Percentiles rank a stretch among this genome's conserved stretches.
Conservation (phyloP, 2,329 filamentous ascomycete genomes). For the Ophiocordyceps unilateralis region DNA sequence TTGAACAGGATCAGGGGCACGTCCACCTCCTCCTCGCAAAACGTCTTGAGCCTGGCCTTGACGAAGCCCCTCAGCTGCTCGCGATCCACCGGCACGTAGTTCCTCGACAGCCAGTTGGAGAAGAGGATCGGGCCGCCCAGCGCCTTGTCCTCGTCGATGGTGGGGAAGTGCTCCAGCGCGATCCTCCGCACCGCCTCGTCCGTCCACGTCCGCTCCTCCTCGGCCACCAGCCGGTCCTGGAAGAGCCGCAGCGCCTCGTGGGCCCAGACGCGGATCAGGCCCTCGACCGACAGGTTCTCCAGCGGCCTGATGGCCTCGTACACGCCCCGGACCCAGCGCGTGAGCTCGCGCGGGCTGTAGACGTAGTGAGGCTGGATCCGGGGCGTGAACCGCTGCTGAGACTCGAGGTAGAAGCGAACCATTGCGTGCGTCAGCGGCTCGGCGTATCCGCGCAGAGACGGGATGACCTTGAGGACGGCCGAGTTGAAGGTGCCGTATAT, state of each 20-base stretch:
- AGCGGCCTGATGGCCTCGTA: conserved; percentile 93
- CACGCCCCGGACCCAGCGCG: conserved; percentile 90
- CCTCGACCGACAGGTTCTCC: conserved; percentile 75
- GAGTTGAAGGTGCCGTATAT: conserved; percentile 98
- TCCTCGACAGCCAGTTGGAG: conserved; percentile 98
- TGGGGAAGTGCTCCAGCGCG: conserved; percentile 83
- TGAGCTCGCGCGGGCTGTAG: conserved; percentile 96
- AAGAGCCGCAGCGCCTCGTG: conserved; percentile 93
- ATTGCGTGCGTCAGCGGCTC: conserved; percentile 91
- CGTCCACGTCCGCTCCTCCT: conserved; percentile 92
- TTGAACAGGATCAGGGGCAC: conserved; percentile 98
- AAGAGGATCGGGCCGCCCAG: conserved; percentile 88
- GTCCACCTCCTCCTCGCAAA: conserved; percentile 98
- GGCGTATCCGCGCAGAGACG: conserved; percentile 83
- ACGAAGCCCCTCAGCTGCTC: conserved; percentile 94
- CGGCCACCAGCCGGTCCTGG: conserved; percentile 87
- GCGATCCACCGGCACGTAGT: conserved; percentile 92
- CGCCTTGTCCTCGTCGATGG: conserved; percentile 78
- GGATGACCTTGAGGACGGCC: conserved; percentile 91
- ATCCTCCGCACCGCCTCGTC: conserved; percentile 74
- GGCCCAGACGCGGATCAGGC: conserved; percentile 91
- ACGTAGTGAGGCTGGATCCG: conserved; percentile 98
- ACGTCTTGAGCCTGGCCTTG: conserved; percentile 89
- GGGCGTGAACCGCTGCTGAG: conserved; percentile 84
- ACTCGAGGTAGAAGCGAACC: conserved; percentile 92